These are phyloP conservation scores for Paraurostyla sp. DNA, from an alignment of 73 alveolate genomes.

Conservation along the genomic window DNA sequence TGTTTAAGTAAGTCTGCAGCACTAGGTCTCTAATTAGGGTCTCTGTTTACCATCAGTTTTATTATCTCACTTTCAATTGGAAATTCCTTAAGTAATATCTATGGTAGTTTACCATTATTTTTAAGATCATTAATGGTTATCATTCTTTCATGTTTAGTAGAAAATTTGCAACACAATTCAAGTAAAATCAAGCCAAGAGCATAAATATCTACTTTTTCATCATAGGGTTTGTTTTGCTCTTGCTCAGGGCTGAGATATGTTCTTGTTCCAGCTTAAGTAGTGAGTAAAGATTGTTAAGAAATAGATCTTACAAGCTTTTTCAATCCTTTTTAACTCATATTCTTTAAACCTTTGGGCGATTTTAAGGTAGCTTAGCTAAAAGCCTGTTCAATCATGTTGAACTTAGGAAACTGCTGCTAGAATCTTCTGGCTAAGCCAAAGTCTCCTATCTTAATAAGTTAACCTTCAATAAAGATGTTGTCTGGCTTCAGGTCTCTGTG, in stretches of 20 bases:
- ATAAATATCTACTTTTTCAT: slow-evolving; percentile 92
- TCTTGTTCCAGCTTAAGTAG: slow-evolving; percentile 84
- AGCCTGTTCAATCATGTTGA: slow-evolving; percentile 15
- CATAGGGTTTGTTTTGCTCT: slow-evolving; percentile 75
- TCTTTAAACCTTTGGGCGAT: neutral
- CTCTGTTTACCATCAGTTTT: neutral
- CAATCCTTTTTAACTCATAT: slow-evolving; percentile 24
- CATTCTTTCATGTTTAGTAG: slow-evolving; percentile 84
- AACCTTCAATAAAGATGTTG: slow-evolving; percentile 87
- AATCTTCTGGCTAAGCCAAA: slow-evolving; percentile 90
- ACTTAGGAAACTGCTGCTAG: neutral
- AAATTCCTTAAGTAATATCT: slow-evolving; percentile 12
- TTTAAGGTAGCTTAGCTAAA: neutral
- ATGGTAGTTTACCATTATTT: slow-evolving; percentile 50
- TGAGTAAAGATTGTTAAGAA: slow-evolving; percentile 29
- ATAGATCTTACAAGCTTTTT: slow-evolving; percentile 10
- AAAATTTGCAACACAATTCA: slow-evolving; percentile 82
- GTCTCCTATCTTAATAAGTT: slow-evolving; percentile 88
- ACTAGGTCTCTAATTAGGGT: slow-evolving; percentile 72
- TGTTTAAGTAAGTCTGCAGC: slow-evolving; percentile 58
- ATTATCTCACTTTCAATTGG: slow-evolving; percentile 61
- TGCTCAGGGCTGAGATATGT: slow-evolving; percentile 91
- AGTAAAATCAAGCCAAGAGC: slow-evolving; percentile 91
- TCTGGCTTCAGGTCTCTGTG: slow-evolving; percentile 95
- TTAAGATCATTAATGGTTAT: slow-evolving; percentile 72